phyloP scores from a whole-genome alignment of 2,329 filamentous ascomycete species.

The Exophiala sp. region DNA sequence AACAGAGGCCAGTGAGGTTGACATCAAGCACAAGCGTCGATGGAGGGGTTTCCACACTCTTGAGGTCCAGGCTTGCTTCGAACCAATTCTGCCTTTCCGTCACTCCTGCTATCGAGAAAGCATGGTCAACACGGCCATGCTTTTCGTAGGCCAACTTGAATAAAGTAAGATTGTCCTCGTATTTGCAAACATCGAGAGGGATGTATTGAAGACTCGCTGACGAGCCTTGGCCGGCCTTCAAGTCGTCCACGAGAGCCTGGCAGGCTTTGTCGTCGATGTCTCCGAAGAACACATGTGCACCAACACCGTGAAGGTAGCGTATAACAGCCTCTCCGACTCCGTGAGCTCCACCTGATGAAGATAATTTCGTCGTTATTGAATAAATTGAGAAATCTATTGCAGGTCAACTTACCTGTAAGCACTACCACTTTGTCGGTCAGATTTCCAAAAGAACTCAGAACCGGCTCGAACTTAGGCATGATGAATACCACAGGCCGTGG shows the following conservation, averaged over 20 bases:
- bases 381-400: background rate
- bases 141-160: constrained; percentile 45
- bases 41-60: constrained; percentile 36
- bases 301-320: constrained; percentile 35
- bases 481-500: too few relatives aligned
- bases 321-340: constrained; percentile 45
- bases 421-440: background rate
- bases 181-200: constrained; percentile 41
- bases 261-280: constrained; percentile 36
- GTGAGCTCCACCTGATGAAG: constrained; percentile 31
- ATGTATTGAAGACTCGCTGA: constrained; percentile 32
- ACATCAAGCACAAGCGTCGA: constrained; percentile 40
- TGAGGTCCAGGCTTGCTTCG: constrained; percentile 42
- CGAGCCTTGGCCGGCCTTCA: background rate
- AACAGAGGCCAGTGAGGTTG: constrained; percentile 46
- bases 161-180: constrained; percentile 44
- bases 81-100: constrained; percentile 45
- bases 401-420: background rate
- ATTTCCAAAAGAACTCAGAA: background rate
- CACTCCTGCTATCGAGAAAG: constrained; percentile 46
- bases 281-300: constrained; percentile 44
- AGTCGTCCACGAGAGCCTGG: constrained; percentile 11
- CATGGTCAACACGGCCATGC: constrained; percentile 47
- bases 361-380: background rate
- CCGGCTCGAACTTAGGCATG: background rate